Evolutionary conservation across 2,329 filamentous ascomycete species (phyloP).

Genomic region (Rhynchosporium agropyri): DNA sequence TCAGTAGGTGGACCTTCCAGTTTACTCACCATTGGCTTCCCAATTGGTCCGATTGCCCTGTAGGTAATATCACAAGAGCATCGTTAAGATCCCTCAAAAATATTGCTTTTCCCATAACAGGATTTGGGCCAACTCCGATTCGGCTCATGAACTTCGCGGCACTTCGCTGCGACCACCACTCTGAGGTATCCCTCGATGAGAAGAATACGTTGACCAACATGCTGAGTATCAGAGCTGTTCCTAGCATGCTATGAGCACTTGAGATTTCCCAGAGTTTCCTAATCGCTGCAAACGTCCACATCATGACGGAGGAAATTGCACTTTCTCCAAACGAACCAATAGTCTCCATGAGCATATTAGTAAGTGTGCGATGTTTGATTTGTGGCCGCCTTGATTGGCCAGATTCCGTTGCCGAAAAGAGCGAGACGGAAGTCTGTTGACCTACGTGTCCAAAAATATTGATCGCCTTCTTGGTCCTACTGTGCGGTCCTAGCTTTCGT

Average conservation of each 20-base stretch:
- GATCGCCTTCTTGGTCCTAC: conserved; percentile 75
- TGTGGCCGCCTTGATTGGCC: conserved; percentile 54
- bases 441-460: conserved; percentile 79
- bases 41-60: conserved; percentile 27
- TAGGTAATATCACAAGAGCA: conserved; percentile 45
- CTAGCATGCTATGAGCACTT: conserved; percentile 73
- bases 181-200: conserved; percentile 70
- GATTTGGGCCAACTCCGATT: conserved; percentile 77
- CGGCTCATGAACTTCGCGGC: conserved; percentile 80
- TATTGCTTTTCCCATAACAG: conserved; percentile 81
- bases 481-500: conserved; percentile 70
- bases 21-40: conserved; percentile 55
- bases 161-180: conserved; percentile 85
- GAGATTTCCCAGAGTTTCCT: conserved; percentile 68
- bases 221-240: conserved; percentile 70
- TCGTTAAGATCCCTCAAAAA: conserved; percentile 81
- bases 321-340: conserved; percentile 74
- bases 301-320: conserved; percentile 73
- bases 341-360: conserved; percentile 72
- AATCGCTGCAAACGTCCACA: conserved; percentile 71
- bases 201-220: conserved; percentile 73
- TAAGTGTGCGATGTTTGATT: conserved; percentile 62
- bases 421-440: conserved; percentile 63
- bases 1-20: background rate
- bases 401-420: conserved; percentile 55